Percentiles rank a stretch among this genome's conserved stretches.
Evolutionary conservation across 1,139 yeast genomes (phyloP).

Genomic region (Kluyveromyces sp.): DNA sequence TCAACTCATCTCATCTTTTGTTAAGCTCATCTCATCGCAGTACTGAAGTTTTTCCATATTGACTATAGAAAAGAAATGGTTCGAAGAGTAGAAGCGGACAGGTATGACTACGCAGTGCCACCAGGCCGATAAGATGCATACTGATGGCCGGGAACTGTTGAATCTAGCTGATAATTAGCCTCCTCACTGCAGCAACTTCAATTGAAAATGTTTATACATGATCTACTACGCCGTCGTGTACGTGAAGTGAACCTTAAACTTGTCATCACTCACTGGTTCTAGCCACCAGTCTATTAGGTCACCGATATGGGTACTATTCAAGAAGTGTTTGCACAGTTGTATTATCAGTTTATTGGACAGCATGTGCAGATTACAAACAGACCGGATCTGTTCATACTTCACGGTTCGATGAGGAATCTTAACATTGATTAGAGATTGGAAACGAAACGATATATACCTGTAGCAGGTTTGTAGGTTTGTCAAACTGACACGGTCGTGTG

Average conservation of each 20-base stretch:
- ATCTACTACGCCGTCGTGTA: no score
- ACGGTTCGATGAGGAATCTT: slow-evolving; percentile 15
- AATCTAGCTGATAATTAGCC: no score
- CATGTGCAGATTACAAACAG: slow-evolving; percentile 10
- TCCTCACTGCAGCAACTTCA: no score
- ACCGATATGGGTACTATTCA: slow-evolving; percentile 10
- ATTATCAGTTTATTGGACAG: slow-evolving; percentile 14
- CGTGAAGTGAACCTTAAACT: slow-evolving; percentile 14
- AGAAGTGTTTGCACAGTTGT: slow-evolving; percentile 15
- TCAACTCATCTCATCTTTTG: slow-evolving; percentile 4
- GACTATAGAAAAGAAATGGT: neutral
- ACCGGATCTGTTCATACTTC: slow-evolving; percentile 10
- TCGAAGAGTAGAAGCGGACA: neutral
- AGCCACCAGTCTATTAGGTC: slow-evolving; percentile 20
- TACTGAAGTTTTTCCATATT: neutral
- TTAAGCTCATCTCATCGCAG: neutral
- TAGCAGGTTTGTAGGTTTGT: slow-evolving; percentile 12
- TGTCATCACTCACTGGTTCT: slow-evolving; percentile 13
- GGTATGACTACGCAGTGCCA: no score
- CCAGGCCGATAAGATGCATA: no score
- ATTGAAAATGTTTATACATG: no score
- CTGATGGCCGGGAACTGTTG: no score
- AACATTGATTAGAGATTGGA: slow-evolving; percentile 15
- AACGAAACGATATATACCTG: slow-evolving; percentile 13
- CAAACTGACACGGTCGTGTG: slow-evolving; percentile 4